Base-by-base conservation (phyloP, 257 asterid species). In the Nicotiana knightiana region DNA sequence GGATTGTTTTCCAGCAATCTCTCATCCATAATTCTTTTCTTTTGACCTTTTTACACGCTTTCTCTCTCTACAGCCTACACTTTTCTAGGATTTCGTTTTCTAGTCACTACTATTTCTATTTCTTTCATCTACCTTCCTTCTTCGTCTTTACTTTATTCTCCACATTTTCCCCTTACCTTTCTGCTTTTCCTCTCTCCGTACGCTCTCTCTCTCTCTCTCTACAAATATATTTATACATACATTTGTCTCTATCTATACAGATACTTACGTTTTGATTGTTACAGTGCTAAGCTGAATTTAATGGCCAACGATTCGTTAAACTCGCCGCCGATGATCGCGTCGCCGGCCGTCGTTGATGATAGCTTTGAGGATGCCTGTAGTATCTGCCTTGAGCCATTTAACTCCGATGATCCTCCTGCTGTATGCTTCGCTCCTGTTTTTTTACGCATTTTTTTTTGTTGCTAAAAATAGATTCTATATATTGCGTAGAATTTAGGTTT, bases 311-410 rank as follows among this genome's bases (percentile, higher is more conserved):
- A 78, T 79, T 70, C 12, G 85, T 64, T 73, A n/a, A 84, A 39
- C 58, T 59, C 82, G 48, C 43, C 84, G 46, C 4, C 65, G 67
- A 5, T 65, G 75, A 82, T 79, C 77, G 39, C 26, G 48, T 8
- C 26, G 21, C 70, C 87, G 65, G 66, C 59, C 2, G 82, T 59
- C 48, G 21, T 13, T 15, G 93, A 87, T 53, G 97, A 88, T 43
- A 57, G 83, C 85, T 84, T 66, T 79, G 93, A 90, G 65, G 93
- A 92, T 64, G 92, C 86, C 10, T 89, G 93, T 58, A 88, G 90
- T 85, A 89, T 89, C 39, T 89, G 93, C 55, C 90, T 89, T 37
- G 93, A 89, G 79, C 90, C 91, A 82, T 89, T 88, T 79, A 82
- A 67, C 78, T 54, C 89, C 43, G 21, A 51, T 46, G 91, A 88